Conservation (phyloP, 768 basidiomycete genomes). For the Lentinula aciculospora region DNA sequence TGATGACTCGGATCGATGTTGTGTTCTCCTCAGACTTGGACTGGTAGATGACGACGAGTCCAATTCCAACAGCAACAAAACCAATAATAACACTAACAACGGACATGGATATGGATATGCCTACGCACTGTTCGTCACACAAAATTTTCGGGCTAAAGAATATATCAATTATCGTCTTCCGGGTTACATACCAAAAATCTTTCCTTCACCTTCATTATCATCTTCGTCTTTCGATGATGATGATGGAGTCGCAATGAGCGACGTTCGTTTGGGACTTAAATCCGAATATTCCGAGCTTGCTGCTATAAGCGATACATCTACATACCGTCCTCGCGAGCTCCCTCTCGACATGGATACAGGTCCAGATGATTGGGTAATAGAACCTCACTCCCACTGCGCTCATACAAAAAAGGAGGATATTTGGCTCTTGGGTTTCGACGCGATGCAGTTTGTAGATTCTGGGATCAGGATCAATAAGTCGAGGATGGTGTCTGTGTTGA, state of each 20-base stretch:
- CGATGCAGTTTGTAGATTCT: neutral
- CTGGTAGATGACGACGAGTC: too few relatives aligned
- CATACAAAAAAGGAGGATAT: conserved; percentile 1
- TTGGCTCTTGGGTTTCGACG: neutral
- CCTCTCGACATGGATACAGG: too few relatives aligned
- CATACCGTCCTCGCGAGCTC: neutral
- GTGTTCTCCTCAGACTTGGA: conserved; percentile 4
- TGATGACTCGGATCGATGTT: conserved; percentile 1
- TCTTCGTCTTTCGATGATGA: too few relatives aligned
- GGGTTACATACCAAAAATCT: neutral
- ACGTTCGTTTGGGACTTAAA: neutral
- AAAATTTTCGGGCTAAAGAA: neutral
- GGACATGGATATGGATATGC: too few relatives aligned
- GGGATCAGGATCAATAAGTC: neutral
- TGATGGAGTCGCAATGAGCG: too few relatives aligned
- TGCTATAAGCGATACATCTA: neutral
- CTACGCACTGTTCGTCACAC: neutral
- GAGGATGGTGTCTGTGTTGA: neutral
- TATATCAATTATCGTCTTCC: neutral
- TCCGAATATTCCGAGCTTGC: neutral
- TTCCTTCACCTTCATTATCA: neutral
- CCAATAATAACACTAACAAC: too few relatives aligned
- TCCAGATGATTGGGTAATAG: neutral
- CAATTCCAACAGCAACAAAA: too few relatives aligned
- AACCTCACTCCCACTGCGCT: neutral